Base-by-base conservation (phyloP, 257 asterid species). In the Solanum rostratum region DNA sequence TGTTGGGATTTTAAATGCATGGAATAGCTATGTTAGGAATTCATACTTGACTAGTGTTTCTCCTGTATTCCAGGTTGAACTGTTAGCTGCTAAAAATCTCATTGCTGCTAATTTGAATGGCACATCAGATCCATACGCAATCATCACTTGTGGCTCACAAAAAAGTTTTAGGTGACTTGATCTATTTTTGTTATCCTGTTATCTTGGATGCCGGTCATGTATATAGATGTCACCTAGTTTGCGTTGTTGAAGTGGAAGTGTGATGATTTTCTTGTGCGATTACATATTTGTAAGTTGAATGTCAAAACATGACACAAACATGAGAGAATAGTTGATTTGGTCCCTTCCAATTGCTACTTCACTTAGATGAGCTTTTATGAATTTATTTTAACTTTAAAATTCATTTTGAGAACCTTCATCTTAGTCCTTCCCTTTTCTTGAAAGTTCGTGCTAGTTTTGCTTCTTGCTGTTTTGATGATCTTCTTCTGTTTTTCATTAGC, bases 41-140 rank as follows among this genome's bases (percentile, higher is more conserved):
- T 74, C 82, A 78, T 78, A 53, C 52, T 45, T 29, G 78, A 65
- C 65, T 52, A 20, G 80, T 83, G 30, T 68, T 57, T n/a, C 86
- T 79, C 45, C 45, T 71, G 66, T 41, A 76, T 80, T 89, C 86
- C 85, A 96, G 99, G 98, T 96, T 87, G 98, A 94, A 87, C 95
- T 95, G 73, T 87, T 97, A 84, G 98, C 98, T 60, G 99, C 98
- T 37, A 97, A 94, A 88, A 95, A 97, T 92, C 99, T 97, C 84
- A 81, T 87, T 53, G 97, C 95, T 86, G 96, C 96, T 73, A 95
- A 94, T 89, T 86, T 95, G 83, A 95, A 93, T 89, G 97, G 98
- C 87, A 92, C 97, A 55, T 92, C 98, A 74, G 98, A 95, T 92
- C 98, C 99, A 86, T 97, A 94, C 86, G 98, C 94, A 81, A 92